Evolutionary conservation across 805 yeast species (phyloP), one percentile per base, ranked within the genome.

Genomic region (Vanderwaltozyma yarrowii): DNA sequence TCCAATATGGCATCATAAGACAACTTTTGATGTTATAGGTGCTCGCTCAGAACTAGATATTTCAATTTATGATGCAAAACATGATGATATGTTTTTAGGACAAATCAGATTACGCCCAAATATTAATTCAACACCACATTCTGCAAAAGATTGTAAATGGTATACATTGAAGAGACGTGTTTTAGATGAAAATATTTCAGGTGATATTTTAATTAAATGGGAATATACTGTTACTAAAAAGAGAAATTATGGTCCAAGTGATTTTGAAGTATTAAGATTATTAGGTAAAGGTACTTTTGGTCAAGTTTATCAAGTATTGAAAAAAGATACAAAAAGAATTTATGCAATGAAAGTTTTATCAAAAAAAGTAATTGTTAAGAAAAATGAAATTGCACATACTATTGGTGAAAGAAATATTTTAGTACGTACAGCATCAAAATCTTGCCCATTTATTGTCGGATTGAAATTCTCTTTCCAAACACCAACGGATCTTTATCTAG

Each of bases 281-380:
- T 68, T 89, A 44, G 98, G 98, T 44, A 87, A 86, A 58, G 98
- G 98, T 38, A 92, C 97, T 1, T 89, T 89, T 68, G 98, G 98
- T 24, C 95, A 86, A 65, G 98, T 89, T 27, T 92, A 81, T 63
- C 98, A 92, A 66, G 98, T 92, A 32, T 78, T 81, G 45, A 92
- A 89, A 71, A 73, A 72, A 49, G 97, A 92, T 58, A 86, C 94
- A 7, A 74, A 76, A 42, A 75, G 96, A 51, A 81, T 92, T 41
- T 92, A 92, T 59, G 98, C 98, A 30, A 92, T 92, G 98, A 92
- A 92, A 64, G 94, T 89, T 21, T 73, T 92, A 38, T 82, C 94
- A 19, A 92, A 92, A 61, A 88, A 88, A 59, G 89, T 87, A 32
- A 92, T 92, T 60, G 96, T 92, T 36, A 87, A 84, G 61, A 92